phyloP scores from a whole-genome alignment of 257 asterid genomes.

The Scutellaria minor region DNA sequence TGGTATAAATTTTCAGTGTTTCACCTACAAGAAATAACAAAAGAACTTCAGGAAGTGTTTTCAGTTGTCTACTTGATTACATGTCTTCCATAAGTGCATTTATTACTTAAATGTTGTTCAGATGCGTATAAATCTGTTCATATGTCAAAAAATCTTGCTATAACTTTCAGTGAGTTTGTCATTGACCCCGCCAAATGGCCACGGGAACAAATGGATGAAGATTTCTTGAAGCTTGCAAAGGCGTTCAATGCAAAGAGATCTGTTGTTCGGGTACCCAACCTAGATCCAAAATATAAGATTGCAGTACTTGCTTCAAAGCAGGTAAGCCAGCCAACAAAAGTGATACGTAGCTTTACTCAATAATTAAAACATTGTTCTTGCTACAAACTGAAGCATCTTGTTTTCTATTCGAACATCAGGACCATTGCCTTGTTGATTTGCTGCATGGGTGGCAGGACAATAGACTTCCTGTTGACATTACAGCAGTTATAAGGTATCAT shows the following conservation, averaged over 20 bases:
- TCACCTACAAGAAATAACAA: slow-evolving; percentile 20
- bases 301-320: slow-evolving; percentile 89
- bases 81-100: neutral
- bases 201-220: slow-evolving; percentile 76
- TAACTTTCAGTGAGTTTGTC: slow-evolving; percentile 75
- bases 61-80: neutral
- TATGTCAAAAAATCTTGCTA: slow-evolving; percentile 34
- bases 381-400: neutral
- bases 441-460: slow-evolving; percentile 92
- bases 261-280: slow-evolving; percentile 73
- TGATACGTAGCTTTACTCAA: slow-evolving; percentile 8
- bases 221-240: slow-evolving; percentile 66
- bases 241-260: slow-evolving; percentile 78
- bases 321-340: slow-evolving; percentile 44
- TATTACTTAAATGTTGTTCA: slow-evolving; percentile 34
- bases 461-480: slow-evolving; percentile 80
- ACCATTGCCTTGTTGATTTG: slow-evolving; percentile 90
- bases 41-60: neutral
- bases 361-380: neutral
- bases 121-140: slow-evolving; percentile 29
- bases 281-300: slow-evolving; percentile 83
- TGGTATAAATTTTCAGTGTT: neutral
- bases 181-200: slow-evolving; percentile 89
- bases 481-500: slow-evolving; percentile 74
- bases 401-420: slow-evolving; percentile 48